These are phyloP conservation scores for Clonostachys rhizophaga DNA, from an alignment of 2,329 filamentous ascomycete genomes.

Conservation along the genomic window DNA sequence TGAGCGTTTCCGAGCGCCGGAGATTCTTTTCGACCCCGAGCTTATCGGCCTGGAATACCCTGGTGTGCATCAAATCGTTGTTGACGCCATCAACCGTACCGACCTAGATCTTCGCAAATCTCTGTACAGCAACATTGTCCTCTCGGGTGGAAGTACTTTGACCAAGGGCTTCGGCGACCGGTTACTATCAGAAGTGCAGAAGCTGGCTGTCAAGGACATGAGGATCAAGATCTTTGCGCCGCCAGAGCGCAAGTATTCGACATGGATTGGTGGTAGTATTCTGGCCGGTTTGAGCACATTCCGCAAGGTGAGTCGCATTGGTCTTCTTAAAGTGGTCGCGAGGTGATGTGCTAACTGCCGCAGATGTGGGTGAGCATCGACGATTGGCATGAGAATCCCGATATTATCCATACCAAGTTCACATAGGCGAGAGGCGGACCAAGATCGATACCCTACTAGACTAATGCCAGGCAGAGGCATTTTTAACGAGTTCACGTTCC, in stretches of 20 bases:
- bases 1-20: conserved; percentile 91
- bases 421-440: conserved; percentile 46
- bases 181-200: conserved; percentile 85
- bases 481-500: too few relatives aligned
- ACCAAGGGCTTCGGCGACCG: conserved; percentile 97
- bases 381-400: conserved; percentile 99
- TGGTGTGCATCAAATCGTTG: conserved; percentile 95
- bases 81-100: conserved; percentile 90
- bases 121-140: conserved; percentile 92
- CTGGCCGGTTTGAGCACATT: conserved; percentile 95
- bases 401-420: conserved; percentile 98
- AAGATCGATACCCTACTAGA: too few relatives aligned
- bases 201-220: conserved; percentile 96
- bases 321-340: not conserved
- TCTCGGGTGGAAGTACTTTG: conserved; percentile 92
- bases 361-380: conserved; percentile 99
- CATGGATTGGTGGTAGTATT: conserved; percentile 98
- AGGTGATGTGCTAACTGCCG: not conserved
- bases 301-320: conserved; percentile 70
- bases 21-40: conserved; percentile 97
- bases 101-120: conserved; percentile 94
- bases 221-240: conserved; percentile 98
- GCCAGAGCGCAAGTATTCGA: conserved; percentile 96
- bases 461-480: too few relatives aligned
- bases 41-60: conserved; percentile 96